A percentile compares a stretch with the other conserved stretches of the same genome.
phyloP scores from a whole-genome alignment of 805 yeast genomes.

The Saccharomycopsis fibuligera region DNA sequence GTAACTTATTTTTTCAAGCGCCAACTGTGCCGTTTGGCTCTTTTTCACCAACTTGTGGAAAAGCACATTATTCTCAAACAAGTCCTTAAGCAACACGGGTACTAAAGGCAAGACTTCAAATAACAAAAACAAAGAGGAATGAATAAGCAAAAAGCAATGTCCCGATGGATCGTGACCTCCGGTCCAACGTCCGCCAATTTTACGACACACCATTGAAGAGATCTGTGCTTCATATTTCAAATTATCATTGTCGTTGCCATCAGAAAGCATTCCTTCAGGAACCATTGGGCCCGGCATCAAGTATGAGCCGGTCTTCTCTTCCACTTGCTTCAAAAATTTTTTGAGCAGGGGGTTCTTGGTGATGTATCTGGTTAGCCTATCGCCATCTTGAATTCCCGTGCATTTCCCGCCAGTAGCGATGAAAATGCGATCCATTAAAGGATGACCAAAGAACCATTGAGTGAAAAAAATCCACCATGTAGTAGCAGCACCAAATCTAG shows the following conservation, averaged over 20 bases:
- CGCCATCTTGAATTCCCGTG: constrained; percentile 25
- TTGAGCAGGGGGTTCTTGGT: constrained; percentile 20
- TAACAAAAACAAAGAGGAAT: constrained; percentile 57
- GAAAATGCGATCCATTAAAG: constrained; percentile 85
- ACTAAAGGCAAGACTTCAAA: constrained; percentile 49
- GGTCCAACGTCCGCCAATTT: constrained; percentile 57
- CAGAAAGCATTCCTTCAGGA: constrained; percentile 7
- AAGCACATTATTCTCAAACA: constrained; percentile 22
- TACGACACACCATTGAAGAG: constrained; percentile 43
- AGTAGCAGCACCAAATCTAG: constrained; percentile 37
- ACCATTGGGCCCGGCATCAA: constrained; percentile 16
- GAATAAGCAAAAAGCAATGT: constrained; percentile 74
- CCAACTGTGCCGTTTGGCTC: not conserved
- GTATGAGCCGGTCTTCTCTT: constrained; percentile 16
- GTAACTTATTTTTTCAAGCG: not conserved
- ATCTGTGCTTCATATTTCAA: constrained; percentile 15
- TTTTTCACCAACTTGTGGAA: constrained; percentile 4
- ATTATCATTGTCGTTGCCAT: not conserved
- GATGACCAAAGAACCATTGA: constrained; percentile 81
- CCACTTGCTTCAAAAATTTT: constrained; percentile 6
- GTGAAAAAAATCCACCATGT: constrained; percentile 82
- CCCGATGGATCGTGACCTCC: constrained; percentile 98
- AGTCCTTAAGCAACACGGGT: constrained; percentile 29
- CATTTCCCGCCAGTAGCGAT: constrained; percentile 81
- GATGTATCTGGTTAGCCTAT: constrained; percentile 13